Evolutionary conservation across 1,284 basidiomycete genomes (phyloP).

Genomic region (Cryptococcus maquisensis): DNA sequence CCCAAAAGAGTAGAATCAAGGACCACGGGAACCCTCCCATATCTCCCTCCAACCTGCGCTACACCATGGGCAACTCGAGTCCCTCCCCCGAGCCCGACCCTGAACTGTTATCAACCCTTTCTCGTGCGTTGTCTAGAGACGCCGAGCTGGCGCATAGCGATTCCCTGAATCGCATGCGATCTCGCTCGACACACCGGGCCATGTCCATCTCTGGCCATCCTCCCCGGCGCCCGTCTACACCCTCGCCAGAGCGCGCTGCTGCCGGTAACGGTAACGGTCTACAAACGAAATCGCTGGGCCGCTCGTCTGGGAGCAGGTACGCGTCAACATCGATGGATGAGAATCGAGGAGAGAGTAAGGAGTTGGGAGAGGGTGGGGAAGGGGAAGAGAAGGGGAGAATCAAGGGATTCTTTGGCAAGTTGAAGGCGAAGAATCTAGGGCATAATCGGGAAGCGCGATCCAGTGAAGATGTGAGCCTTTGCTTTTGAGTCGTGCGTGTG

Average conservation of each 20-base stretch:
- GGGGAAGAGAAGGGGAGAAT: constrained; percentile 15
- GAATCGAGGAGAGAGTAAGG: no score
- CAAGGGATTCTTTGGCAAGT: constrained; percentile 28
- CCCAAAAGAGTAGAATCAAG: neutral
- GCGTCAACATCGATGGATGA: no score
- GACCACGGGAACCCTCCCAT: neutral
- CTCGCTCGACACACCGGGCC: neutral
- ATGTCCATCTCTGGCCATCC: no score
- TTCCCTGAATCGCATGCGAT: neutral
- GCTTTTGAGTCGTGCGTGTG: neutral
- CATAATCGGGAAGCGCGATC: constrained; percentile 4
- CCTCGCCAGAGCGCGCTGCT: no score
- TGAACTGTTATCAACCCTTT: constrained; percentile 3
- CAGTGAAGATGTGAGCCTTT: constrained; percentile 20
- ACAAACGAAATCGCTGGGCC: no score
- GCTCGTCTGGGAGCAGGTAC: no score
- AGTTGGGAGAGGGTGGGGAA: constrained; percentile 10
- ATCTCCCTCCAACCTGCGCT: constrained; percentile 17
- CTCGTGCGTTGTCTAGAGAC: constrained; percentile 8
- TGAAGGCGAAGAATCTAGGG: constrained; percentile 11
- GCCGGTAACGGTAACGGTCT: no score
- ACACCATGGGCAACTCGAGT: constrained; percentile 9
- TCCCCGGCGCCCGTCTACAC: no score
- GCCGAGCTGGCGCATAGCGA: neutral
- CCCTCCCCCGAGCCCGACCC: constrained; percentile 4